phyloP scores from a whole-genome alignment of 441 rosid species.

The Aleurites moluccanus region DNA sequence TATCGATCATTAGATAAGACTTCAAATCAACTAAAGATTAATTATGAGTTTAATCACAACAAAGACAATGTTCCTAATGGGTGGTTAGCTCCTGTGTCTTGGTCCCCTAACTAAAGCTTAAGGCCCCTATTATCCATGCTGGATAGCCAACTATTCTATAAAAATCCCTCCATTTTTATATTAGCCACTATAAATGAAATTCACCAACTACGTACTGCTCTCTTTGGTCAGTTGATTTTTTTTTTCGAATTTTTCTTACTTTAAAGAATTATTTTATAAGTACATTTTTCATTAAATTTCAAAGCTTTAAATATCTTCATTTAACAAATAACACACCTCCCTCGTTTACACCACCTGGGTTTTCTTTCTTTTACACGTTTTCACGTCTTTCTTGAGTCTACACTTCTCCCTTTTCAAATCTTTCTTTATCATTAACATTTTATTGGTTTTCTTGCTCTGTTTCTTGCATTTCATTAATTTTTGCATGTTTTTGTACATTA shows the following conservation, averaged over 20 bases:
- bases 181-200: background rate
- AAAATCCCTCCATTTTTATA: background rate
- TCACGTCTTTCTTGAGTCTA: constrained; percentile 25
- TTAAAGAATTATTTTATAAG: background rate
- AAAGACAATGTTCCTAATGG: background rate
- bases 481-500: background rate
- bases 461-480: background rate
- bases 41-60: background rate
- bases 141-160: background rate
- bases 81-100: background rate
- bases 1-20: background rate
- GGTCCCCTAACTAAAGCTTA: background rate
- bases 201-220: constrained; percentile 31
- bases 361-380: constrained; percentile 32
- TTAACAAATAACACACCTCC: constrained; percentile 9
- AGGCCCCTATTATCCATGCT: background rate
- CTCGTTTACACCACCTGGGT: constrained; percentile 32
- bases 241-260: background rate
- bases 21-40: background rate
- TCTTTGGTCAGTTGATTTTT: too few species aligned
- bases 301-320: constrained; percentile 20
- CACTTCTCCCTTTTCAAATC: constrained; percentile 16
- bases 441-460: background rate
- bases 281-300: constrained; percentile 21
- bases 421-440: background rate